A percentile compares a stretch with the other conserved stretches of the same genome.
These are phyloP conservation scores for Laguncularia racemosa DNA, from an alignment of 345 rosid species.

Conservation along the genomic window DNA sequence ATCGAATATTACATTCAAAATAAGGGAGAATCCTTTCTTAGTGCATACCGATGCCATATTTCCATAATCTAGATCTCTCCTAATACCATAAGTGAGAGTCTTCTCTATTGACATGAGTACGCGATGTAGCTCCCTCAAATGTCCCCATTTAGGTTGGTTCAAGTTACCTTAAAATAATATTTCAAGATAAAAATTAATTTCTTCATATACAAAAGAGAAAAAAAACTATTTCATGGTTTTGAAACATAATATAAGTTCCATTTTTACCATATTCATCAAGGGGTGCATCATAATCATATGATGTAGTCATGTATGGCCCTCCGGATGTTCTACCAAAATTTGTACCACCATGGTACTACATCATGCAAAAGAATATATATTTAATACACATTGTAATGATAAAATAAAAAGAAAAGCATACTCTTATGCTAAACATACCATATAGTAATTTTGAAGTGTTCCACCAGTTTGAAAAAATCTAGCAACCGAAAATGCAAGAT, in stretches of 20 bases:
- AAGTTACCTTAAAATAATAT: not conserved
- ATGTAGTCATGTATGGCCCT: constrained; percentile 36
- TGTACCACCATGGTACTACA: constrained; percentile 43
- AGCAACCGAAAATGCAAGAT: constrained; percentile 46
- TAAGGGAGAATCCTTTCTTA: not conserved
- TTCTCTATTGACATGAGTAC: constrained; percentile 46
- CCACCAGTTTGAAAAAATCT: constrained; percentile 39
- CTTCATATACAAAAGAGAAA: not conserved
- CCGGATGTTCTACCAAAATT: constrained; percentile 37
- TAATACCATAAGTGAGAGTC: constrained; percentile 40
- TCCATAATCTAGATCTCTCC: constrained; percentile 6
- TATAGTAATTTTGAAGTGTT: constrained; percentile 33
- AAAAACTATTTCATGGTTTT: too few relatives aligned
- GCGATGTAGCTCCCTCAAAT: constrained; percentile 53
- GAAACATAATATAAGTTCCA: too few relatives aligned
- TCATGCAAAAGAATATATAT: not conserved
- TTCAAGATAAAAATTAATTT: too few relatives aligned
- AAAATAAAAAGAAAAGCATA: not conserved
- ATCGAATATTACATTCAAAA: not conserved
- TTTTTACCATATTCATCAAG: constrained; percentile 34
- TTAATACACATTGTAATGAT: too few relatives aligned
- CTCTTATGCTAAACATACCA: constrained; percentile 17
- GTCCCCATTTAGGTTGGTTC: constrained; percentile 72
- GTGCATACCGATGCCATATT: constrained; percentile 12
- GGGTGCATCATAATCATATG: constrained; percentile 38